Base-by-base conservation (phyloP, 768 basidiomycete species). In the Rhodotorula taiwanensis region DNA sequence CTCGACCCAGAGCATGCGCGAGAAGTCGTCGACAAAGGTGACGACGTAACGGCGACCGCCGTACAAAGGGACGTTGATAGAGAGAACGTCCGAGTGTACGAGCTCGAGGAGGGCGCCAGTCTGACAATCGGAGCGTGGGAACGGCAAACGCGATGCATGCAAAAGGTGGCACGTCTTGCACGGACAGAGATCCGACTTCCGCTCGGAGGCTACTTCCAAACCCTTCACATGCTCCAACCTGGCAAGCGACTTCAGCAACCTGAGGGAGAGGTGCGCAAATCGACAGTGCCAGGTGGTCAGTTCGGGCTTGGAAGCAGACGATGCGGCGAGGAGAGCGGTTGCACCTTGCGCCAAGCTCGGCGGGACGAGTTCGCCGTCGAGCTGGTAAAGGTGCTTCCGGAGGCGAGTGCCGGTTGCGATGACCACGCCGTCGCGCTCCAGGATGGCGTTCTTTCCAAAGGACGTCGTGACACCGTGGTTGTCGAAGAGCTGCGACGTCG, bases 21-120 rank as follows among this genome's bases (percentile, higher is more conserved):
- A 30, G 31, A 16, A 23, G 42, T 43, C 21, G 42, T 43, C 42
- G 42, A 43, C 42, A n/a, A 64, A 74, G 20, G 68, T 71, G 5
- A 66, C 43, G 45, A 67, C 66, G 30, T 75, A 76, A 4, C 43
- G 16, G 6, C 57, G 60, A 4, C 73, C 67, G 0, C 27, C 30
- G 33, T 42, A 39, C 0, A 69, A 65, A 1, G 50, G 33, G 0
- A 31, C 25, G 33, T 50, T 42, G 49, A 58, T 21, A 4, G 45
- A 21, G 48, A 58, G 20, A 43, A 43, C 42, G 42, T 43, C 42
- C 42, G 42, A 13, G 42, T 43, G 42, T 15, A 43, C 42, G 21
- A 43, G 42, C 20, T 43, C 42, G 42, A 43, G 42, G 11, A 18
- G 39, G 11, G 10, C 39, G 39, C 11, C 39, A 18, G 39, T 41